Evolutionary conservation across 139 green algal species (phyloP).

Genomic region (Yamagishiella unicocca): DNA sequence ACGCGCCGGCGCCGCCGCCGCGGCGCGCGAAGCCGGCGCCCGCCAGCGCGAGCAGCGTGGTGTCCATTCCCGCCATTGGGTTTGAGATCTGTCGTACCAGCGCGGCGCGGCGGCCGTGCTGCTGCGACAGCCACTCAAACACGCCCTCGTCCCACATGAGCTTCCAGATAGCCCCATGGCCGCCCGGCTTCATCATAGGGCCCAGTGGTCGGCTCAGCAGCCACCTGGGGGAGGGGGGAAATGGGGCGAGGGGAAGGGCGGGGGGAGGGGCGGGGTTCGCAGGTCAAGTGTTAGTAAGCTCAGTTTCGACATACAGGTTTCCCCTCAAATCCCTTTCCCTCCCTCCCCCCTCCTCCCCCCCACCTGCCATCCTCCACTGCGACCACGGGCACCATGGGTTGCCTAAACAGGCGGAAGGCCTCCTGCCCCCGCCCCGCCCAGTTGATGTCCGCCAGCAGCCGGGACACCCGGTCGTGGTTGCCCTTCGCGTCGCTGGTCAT

Average conservation of each 20-base stretch:
- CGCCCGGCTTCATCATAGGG: constrained; percentile 93
- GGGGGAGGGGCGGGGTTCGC: background rate
- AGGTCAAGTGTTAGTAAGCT: too few species aligned
- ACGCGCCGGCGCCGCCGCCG: constrained; percentile 70
- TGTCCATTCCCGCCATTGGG: constrained; percentile 92
- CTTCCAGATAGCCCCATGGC: constrained; percentile 99
- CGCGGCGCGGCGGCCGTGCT: constrained; percentile 26
- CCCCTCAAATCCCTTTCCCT: background rate
- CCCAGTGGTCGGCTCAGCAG: constrained; percentile 73
- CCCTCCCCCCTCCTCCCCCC: background rate
- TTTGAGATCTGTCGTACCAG: constrained; percentile 93
- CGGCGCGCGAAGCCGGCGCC: constrained; percentile 64
- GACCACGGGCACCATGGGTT: constrained; percentile 96
- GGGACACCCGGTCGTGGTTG: constrained; percentile 88
- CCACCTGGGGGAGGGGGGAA: constrained; percentile 58
- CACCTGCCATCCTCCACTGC: constrained; percentile 81
- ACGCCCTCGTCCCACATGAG: constrained; percentile 95
- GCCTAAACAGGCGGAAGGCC: constrained; percentile 88
- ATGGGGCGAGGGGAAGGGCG: background rate
- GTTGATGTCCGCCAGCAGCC: constrained; percentile 68
- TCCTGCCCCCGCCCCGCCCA: constrained; percentile 90
- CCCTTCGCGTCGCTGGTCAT: constrained; percentile 98
- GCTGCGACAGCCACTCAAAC: constrained; percentile 83
- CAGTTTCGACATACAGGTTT: background rate
- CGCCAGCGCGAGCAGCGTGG: constrained; percentile 94